Conservation (phyloP, 1,139 yeast species). For the Debaryomyces udenii region DNA sequence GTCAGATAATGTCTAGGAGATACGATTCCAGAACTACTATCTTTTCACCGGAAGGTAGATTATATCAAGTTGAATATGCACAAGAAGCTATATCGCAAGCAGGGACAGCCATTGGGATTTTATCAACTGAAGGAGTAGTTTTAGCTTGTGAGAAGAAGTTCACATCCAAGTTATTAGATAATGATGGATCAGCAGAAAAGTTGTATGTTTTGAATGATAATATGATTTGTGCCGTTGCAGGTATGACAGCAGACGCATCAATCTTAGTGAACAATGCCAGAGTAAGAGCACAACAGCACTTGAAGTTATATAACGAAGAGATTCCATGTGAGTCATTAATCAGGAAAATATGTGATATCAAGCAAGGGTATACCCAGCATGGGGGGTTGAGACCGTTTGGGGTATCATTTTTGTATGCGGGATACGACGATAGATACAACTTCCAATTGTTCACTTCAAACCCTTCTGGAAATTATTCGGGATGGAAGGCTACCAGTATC, state of each 20-base stretch:
- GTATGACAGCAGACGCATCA: constrained; percentile 96
- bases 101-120: constrained; percentile 95
- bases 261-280: constrained; percentile 90
- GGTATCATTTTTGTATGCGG: constrained; percentile 94
- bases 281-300: constrained; percentile 77
- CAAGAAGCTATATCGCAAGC: constrained; percentile 97
- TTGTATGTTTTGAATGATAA: constrained; percentile 81
- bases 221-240: constrained; percentile 95
- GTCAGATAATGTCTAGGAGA: constrained; percentile 47
- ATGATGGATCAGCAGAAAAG: constrained; percentile 92
- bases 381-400: constrained; percentile 99
- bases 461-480: constrained; percentile 96
- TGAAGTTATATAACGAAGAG: constrained; percentile 85
- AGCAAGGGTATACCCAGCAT: constrained; percentile 98
- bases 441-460: constrained; percentile 94
- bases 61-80: constrained; percentile 95
- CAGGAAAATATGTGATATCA: constrained; percentile 85
- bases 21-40: constrained; percentile 97
- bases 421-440: constrained; percentile 86
- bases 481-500: constrained; percentile 97
- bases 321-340: constrained; percentile 92
- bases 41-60: constrained; percentile 97
- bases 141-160: constrained; percentile 96
- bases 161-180: constrained; percentile 87
- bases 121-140: constrained; percentile 91